phyloP scores from a whole-genome alignment of 1,284 basidiomycete genomes.

The Irpex rosettiformis region DNA sequence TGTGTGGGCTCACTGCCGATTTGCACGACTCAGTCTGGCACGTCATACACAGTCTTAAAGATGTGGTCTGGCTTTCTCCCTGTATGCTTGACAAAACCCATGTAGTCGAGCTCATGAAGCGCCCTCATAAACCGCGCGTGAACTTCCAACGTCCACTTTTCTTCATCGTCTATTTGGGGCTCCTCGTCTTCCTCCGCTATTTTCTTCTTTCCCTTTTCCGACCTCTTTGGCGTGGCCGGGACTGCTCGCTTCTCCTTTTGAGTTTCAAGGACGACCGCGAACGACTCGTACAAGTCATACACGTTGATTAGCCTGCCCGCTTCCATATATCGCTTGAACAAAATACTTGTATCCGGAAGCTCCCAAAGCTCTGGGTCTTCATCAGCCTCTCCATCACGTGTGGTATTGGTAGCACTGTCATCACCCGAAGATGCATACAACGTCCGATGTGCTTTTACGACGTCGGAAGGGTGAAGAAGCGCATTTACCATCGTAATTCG shows the following conservation, averaged over 20 bases:
- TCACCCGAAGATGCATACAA: slow-evolving; percentile 11
- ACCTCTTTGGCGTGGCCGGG: not conserved
- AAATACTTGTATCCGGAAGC: slow-evolving; percentile 66
- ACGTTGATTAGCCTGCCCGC: slow-evolving; percentile 77
- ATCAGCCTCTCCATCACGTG: not conserved
- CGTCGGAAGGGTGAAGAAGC: slow-evolving; percentile 56
- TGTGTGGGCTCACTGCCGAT: not conserved
- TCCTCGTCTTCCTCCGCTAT: slow-evolving; percentile 30
- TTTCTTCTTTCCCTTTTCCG: slow-evolving; percentile 3
- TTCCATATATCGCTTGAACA: slow-evolving; percentile 73
- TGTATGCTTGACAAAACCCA: slow-evolving; percentile 77
- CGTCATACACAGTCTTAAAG: slow-evolving; percentile 62
- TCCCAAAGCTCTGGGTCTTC: slow-evolving; percentile 35
- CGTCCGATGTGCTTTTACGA: slow-evolving; percentile 24
- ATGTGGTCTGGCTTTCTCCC: slow-evolving; percentile 75
- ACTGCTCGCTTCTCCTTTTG: slow-evolving; percentile 36
- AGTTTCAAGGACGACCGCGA: slow-evolving; percentile 55
- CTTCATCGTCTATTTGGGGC: slow-evolving; percentile 37
- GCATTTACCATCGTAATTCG: slow-evolving; percentile 57
- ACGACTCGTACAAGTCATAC: slow-evolving; percentile 79
- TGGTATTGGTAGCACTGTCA: not conserved
- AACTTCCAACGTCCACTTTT: slow-evolving; percentile 56
- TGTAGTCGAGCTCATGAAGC: slow-evolving; percentile 73
- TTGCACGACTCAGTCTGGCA: slow-evolving; percentile 33
- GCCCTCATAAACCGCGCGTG: slow-evolving; percentile 76